Base-by-base conservation (phyloP, 352 stramenopile species). In the Globisporangium lucens region DNA sequence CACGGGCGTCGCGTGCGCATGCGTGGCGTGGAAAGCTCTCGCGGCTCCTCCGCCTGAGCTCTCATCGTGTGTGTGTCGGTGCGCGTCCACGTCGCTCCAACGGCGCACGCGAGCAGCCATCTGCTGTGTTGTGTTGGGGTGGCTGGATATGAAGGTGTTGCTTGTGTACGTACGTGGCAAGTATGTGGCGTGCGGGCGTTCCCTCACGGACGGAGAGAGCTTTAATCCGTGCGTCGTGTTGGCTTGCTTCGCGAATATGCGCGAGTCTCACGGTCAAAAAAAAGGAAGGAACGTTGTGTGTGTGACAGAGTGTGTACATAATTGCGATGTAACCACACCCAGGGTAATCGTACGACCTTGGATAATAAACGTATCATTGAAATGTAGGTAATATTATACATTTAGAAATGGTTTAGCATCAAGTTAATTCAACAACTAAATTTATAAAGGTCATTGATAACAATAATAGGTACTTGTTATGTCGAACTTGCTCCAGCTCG, bases 71-170 rank as follows among this genome's bases (percentile, higher is more conserved):
- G 33, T n/a, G 61, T 76, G 74, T 17, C 72, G 72, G 3, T 78
- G 77, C 55, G 65, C 69, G 61, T 89, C 83, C 30, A 87, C 80
- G 70, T 91, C 83, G 74, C 83, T 91, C 83, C 83, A 91, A 27
- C 83, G 81, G 22, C 83, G 83, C 72, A 90, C 79, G 61, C 83
- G 79, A 13, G 75, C 69, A 17, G 75, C 67, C 75, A 75, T 47
- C 52, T 56, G n/a, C 10, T n/a, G 10, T 35, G 24, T 6, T 56
- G 24, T 35, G n/a, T 29, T 43, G 36, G 10, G 17, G 17, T 10
- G 4, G 2, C 43, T 24, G 17, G 43, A 24, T 12, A 51, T 1
- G 43, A 22, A 7, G 43, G 17, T 24, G 43, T 0, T 51, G 43
- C 17, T 51, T 51, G 43, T 51, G 17, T 51, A 24, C 24, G 7